These are phyloP conservation scores for Amborella trichopoda DNA, from an alignment of 164 flowering plant species.

Conservation along the genomic window DNA sequence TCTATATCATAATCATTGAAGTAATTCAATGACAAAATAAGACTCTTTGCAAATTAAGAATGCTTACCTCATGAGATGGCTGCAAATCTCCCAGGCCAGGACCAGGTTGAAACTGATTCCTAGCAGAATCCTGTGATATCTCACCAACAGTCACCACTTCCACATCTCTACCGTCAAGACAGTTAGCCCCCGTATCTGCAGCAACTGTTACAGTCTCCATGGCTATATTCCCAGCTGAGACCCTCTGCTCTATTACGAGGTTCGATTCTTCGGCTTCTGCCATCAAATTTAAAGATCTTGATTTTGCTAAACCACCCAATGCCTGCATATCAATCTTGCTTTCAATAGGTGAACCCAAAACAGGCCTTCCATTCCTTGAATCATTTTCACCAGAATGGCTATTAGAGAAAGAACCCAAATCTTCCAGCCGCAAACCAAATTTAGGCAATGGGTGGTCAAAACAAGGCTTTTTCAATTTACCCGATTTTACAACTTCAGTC, in stretches of 20 bases:
- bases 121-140: background rate
- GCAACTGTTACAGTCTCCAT: background rate
- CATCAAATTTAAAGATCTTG: slow-evolving; percentile 4
- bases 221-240: background rate
- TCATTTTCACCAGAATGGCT: slow-evolving; percentile 7
- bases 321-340: slow-evolving; percentile 1
- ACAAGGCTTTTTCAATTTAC: background rate
- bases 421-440: background rate
- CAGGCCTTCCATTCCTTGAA: background rate
- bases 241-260: background rate
- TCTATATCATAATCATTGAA: background rate
- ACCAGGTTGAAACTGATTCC: background rate
- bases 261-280: slow-evolving; percentile 4
- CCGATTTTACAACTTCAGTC: background rate
- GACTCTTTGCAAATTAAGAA: background rate
- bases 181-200: background rate
- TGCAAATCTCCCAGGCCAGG: slow-evolving; percentile 5
- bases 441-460: background rate
- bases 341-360: slow-evolving; percentile 10
- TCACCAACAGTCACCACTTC: slow-evolving; percentile 4
- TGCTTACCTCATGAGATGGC: slow-evolving; percentile 16
- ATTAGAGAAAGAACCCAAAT: background rate
- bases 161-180: slow-evolving; percentile 7
- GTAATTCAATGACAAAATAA: background rate
- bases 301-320: background rate